A percentile compares a stretch with the other conserved stretches of the same genome.
Conservation (phyloP, 352 stramenopile genomes). For the Globisporangium lucens region DNA sequence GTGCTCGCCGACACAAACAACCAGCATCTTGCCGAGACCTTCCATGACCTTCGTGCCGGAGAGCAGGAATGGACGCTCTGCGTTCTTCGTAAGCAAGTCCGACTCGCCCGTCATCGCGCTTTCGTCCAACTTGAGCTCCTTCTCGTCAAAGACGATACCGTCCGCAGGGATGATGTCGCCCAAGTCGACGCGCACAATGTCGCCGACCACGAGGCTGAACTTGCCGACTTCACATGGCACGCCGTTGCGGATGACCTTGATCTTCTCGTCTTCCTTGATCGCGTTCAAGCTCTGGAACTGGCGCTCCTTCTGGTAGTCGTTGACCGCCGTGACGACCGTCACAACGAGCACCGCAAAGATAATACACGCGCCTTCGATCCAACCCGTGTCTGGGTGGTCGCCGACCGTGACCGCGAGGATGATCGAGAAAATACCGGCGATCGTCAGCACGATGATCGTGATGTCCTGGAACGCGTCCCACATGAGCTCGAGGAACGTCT, state of each 20-base stretch:
- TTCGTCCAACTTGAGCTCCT: slow-evolving; percentile 89
- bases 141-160: slow-evolving; percentile 79
- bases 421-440: slow-evolving; percentile 80
- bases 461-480: slow-evolving; percentile 89
- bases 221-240: slow-evolving; percentile 54
- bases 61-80: slow-evolving; percentile 83
- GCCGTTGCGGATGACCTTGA: slow-evolving; percentile 75
- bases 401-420: slow-evolving; percentile 56
- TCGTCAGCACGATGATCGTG: slow-evolving; percentile 88
- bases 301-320: slow-evolving; percentile 91
- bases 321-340: slow-evolving; percentile 80
- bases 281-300: slow-evolving; percentile 86
- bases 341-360: slow-evolving; percentile 87
- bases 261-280: slow-evolving; percentile 73
- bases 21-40: slow-evolving; percentile 89
- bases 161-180: slow-evolving; percentile 92
- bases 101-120: slow-evolving; percentile 90
- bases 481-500: slow-evolving; percentile 78
- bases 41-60: slow-evolving; percentile 91
- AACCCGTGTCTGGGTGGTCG: slow-evolving; percentile 55
- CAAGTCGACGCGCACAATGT: slow-evolving; percentile 77
- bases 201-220: slow-evolving; percentile 86
- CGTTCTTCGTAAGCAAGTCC: slow-evolving; percentile 76
- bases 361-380: slow-evolving; percentile 90
- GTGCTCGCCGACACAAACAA: slow-evolving; percentile 89